phyloP scores from a whole-genome alignment of 306 rosid genomes.

The Ormosia semicastrata region DNA sequence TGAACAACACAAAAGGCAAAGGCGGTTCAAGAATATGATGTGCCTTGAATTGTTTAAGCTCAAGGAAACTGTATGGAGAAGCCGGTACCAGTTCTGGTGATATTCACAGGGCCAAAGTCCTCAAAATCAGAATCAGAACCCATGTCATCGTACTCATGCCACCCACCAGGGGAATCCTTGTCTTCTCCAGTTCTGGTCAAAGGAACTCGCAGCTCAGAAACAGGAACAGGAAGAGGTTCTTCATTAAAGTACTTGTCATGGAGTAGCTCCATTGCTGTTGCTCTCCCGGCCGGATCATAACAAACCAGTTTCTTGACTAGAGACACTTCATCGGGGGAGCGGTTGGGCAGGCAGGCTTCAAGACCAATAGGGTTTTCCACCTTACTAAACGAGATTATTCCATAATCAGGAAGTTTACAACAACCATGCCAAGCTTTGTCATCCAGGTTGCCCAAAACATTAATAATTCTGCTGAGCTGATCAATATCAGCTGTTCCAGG shows the following conservation, averaged over 20 bases:
- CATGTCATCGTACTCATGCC: constrained; percentile 45
- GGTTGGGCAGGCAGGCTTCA: constrained; percentile 57
- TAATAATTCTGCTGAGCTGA: constrained; percentile 79
- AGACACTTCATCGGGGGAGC: constrained; percentile 60
- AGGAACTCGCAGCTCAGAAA: constrained; percentile 69
- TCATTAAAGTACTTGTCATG: constrained; percentile 70
- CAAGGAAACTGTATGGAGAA: constrained; percentile 69
- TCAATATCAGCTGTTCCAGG: constrained; percentile 91
- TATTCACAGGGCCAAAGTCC: constrained; percentile 50
- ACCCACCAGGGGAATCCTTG: constrained; percentile 48
- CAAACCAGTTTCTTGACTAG: constrained; percentile 65
- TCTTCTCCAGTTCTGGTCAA: constrained; percentile 48
- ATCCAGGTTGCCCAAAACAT: constrained; percentile 79
- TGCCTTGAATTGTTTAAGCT: constrained; percentile 38
- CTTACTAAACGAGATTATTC: constrained; percentile 66
- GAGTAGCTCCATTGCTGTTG: constrained; percentile 73
- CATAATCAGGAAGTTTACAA: constrained; percentile 79
- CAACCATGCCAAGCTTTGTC: constrained; percentile 83
- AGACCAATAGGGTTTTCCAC: constrained; percentile 73
- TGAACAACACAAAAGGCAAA: constrained; percentile 17
- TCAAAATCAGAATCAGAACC: constrained; percentile 83
- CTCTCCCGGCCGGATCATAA: constrained; percentile 79
- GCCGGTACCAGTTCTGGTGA: constrained; percentile 57
- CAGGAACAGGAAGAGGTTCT: constrained; percentile 77
- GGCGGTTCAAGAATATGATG: constrained; percentile 17